Evolutionary conservation across 1,139 yeast species (phyloP).

Genomic region (Saccharomyces uvarum): DNA sequence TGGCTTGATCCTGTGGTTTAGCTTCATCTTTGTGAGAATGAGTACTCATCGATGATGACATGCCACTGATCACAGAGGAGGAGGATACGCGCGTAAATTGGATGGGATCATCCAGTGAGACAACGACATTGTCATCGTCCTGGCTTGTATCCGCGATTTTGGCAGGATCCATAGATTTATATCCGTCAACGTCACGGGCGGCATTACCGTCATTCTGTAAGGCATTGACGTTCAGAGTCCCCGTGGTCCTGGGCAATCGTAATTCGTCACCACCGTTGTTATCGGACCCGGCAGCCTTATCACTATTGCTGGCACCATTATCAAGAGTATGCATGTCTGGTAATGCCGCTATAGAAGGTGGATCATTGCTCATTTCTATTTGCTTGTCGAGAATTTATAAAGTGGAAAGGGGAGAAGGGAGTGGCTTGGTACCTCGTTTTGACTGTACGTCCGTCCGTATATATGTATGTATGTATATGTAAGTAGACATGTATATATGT

Average conservation of each 20-base stretch:
- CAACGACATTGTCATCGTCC: constrained; percentile 20
- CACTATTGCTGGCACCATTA: background rate
- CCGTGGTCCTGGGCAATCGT: constrained; percentile 54
- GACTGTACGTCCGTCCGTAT: background rate
- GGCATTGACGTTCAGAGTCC: constrained; percentile 51
- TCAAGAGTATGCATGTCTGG: background rate
- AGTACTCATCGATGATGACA: constrained; percentile 20
- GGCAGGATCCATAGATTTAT: constrained; percentile 38
- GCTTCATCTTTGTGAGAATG: constrained; percentile 4
- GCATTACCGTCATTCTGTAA: constrained; percentile 22
- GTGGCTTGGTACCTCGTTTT: background rate
- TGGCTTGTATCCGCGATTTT: constrained; percentile 8
- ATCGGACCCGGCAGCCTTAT: background rate
- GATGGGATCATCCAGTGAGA: constrained; percentile 34
- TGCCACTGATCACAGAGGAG: constrained; percentile 26
- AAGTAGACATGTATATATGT: background rate
- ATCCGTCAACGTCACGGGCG: constrained; percentile 6
- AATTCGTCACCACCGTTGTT: background rate
- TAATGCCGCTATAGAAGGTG: background rate
- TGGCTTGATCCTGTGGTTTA: constrained; percentile 1
- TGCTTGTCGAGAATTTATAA: background rate
- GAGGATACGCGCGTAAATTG: constrained; percentile 37
- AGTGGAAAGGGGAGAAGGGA: background rate
- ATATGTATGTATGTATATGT: background rate
- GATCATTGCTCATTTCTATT: background rate